These are phyloP conservation scores for Rubroboletus pulcherrimus DNA, from an alignment of 768 basidiomycete species.

Conservation along the genomic window DNA sequence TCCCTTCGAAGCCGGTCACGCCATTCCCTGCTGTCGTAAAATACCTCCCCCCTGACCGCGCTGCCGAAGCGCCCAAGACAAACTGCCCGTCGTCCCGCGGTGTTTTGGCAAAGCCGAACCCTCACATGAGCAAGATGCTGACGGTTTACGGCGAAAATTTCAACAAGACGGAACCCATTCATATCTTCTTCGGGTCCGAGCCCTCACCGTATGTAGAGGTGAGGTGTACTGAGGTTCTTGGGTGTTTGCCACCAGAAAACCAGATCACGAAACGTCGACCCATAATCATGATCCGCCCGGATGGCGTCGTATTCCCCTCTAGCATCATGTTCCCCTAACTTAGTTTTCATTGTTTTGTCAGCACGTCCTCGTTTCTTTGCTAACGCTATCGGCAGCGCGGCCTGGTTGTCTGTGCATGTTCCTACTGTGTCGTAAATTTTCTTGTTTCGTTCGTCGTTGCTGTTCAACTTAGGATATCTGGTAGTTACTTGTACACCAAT, in stretches of 20 bases:
- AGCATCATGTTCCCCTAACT: slow-evolving; percentile 74
- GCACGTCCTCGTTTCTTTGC: slow-evolving; percentile 15
- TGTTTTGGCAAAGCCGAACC: slow-evolving; percentile 71
- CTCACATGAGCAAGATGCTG: slow-evolving; percentile 74
- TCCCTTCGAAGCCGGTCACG: slow-evolving; percentile 79
- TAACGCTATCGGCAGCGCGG: slow-evolving; percentile 29
- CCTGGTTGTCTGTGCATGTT: slow-evolving; percentile 22
- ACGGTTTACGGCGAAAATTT: slow-evolving; percentile 91
- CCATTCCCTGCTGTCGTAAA: slow-evolving; percentile 86
- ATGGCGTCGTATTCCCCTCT: slow-evolving; percentile 87
- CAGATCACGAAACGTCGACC: slow-evolving; percentile 67
- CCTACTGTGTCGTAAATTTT: slow-evolving; percentile 20
- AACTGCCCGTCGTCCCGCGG: slow-evolving; percentile 64
- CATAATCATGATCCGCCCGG: slow-evolving; percentile 75
- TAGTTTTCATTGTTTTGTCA: slow-evolving; percentile 3
- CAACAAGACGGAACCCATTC: slow-evolving; percentile 74
- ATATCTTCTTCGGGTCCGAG: slow-evolving; percentile 83
- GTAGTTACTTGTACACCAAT: slow-evolving; percentile 32
- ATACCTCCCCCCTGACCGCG: slow-evolving; percentile 86
- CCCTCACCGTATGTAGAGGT: slow-evolving; percentile 86
- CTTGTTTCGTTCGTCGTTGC: slow-evolving; percentile 11
- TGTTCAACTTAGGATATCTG: slow-evolving; percentile 30
- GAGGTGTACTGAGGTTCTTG: slow-evolving; percentile 81
- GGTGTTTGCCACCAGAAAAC: slow-evolving; percentile 74
- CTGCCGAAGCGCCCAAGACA: slow-evolving; percentile 75